Percentiles rank a stretch among this genome's conserved stretches.
phyloP scores from a whole-genome alignment of 106 monocot genomes.

The Dendrobium nobile region DNA sequence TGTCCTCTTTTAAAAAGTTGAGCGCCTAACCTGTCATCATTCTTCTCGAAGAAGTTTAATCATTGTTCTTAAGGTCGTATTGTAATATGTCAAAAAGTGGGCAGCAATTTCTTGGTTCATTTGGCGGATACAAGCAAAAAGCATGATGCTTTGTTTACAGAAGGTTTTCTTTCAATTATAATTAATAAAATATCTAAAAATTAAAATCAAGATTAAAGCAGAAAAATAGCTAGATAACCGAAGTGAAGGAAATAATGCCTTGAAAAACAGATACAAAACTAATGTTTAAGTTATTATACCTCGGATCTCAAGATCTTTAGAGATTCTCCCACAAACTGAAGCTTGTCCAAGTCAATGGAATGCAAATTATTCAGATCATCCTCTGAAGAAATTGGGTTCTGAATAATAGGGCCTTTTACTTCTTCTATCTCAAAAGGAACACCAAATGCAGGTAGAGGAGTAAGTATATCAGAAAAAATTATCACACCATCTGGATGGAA shows the following conservation, averaged over 20 bases:
- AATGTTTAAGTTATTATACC: conserved; percentile 30
- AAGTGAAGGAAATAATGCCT: neutral
- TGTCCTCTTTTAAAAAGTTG: too few species aligned
- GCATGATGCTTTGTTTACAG: too few species aligned
- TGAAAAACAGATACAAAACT: neutral
- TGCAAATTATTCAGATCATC: conserved; percentile 56
- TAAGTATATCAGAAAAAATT: conserved; percentile 95
- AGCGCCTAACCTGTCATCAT: too few species aligned
- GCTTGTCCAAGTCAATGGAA: conserved; percentile 77
- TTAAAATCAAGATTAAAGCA: neutral
- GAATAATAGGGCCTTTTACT: conserved; percentile 78
- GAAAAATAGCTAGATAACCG: neutral
- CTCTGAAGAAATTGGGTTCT: conserved; percentile 49
- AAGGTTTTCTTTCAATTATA: too few species aligned
- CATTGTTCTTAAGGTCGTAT: too few species aligned
- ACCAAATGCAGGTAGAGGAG: conserved; percentile 89
- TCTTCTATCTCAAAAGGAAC: conserved; percentile 92
- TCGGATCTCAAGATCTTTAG: conserved; percentile 63
- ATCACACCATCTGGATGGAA: conserved; percentile 92
- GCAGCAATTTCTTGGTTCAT: too few species aligned
- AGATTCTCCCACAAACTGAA: conserved; percentile 86
- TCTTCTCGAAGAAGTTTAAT: too few species aligned
- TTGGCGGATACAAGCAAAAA: too few species aligned
- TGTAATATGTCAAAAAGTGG: too few species aligned
- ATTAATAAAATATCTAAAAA: neutral